A percentile compares a stretch with the other conserved stretches of the same genome.
Evolutionary conservation across 2,329 filamentous ascomycete genomes (phyloP).

Genomic region (Cercospora sp.): DNA sequence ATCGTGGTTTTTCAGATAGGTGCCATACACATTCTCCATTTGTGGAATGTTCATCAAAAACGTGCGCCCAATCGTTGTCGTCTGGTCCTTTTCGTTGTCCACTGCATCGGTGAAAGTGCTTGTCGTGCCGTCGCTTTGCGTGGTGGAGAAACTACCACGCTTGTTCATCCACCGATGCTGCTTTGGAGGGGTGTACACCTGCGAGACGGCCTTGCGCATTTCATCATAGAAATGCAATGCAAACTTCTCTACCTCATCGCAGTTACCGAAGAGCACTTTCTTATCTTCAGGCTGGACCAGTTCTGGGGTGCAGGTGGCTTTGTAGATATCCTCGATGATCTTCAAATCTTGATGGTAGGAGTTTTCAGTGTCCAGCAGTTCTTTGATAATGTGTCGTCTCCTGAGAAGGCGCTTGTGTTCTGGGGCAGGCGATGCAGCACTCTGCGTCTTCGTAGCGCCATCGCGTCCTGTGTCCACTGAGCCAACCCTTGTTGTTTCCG

Average conservation of each 20-base stretch:
- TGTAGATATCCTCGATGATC: conserved; percentile 96
- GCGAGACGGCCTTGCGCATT: conserved; percentile 76
- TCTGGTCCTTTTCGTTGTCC: conserved; percentile 58
- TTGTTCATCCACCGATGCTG: conserved; percentile 56
- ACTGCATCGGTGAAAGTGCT: conserved; percentile 35
- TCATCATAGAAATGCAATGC: conserved; percentile 76
- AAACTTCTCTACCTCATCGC: conserved; percentile 84
- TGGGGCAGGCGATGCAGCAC: conserved; percentile 33
- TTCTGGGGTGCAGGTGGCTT: conserved; percentile 71
- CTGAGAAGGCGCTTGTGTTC: conserved; percentile 72
- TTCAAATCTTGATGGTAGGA: conserved; percentile 94
- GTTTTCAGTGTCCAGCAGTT: conserved; percentile 89
- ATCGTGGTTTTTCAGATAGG: conserved; percentile 65
- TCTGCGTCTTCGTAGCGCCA: conserved; percentile 25
- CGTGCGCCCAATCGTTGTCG: conserved; percentile 59
- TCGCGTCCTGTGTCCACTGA: conserved; percentile 32
- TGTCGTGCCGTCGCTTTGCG: conserved; percentile 41
- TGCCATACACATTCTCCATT: conserved; percentile 66
- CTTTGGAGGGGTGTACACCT: conserved; percentile 70
- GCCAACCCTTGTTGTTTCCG: conserved; percentile 32
- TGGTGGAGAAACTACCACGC: conserved; percentile 51
- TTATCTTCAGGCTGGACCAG: conserved; percentile 80
- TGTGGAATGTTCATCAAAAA: conserved; percentile 57
- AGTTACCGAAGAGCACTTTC: conserved; percentile 89
- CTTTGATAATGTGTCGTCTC: conserved; percentile 81